Conservation (phyloP, 768 basidiomycete genomes). For the Russula emetica region DNA sequence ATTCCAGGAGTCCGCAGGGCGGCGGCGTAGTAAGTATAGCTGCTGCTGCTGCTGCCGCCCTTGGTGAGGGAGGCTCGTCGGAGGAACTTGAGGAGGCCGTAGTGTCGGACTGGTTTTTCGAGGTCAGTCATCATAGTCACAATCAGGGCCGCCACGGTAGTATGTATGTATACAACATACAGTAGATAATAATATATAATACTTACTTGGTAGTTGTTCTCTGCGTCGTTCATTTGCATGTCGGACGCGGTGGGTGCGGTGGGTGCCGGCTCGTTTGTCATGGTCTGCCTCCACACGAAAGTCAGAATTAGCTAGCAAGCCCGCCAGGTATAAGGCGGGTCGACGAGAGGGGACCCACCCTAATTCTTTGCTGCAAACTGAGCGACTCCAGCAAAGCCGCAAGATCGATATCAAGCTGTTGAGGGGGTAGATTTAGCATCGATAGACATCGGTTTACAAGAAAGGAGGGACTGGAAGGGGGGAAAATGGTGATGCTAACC, state of each 20-base stretch:
- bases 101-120: constrained; percentile 22
- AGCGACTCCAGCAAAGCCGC: constrained; percentile 23
- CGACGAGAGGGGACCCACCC: constrained; percentile 16
- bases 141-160: no score
- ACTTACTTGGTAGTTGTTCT: constrained; percentile 24
- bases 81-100: constrained; percentile 28
- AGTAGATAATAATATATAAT: no score
- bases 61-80: constrained; percentile 14
- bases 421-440: background rate
- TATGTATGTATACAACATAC: no score
- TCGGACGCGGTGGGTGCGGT: constrained; percentile 22
- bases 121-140: background rate
- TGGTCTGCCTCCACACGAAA: constrained; percentile 25
- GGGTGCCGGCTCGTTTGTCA: constrained; percentile 19
- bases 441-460: background rate
- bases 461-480: background rate
- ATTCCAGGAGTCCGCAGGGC: constrained; percentile 35
- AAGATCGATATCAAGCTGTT: constrained; percentile 27
- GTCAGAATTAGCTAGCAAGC: constrained; percentile 9
- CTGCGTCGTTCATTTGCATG: constrained; percentile 27
- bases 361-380: constrained; percentile 25
- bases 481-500: background rate
- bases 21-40: background rate
- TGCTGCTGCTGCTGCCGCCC: background rate
- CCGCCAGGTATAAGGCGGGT: background rate